Evolutionary conservation across 495 filamentous ascomycete species (phyloP), one percentile per base, ranked within the genome.

Genomic region (Xanthoparmelia taractica): DNA sequence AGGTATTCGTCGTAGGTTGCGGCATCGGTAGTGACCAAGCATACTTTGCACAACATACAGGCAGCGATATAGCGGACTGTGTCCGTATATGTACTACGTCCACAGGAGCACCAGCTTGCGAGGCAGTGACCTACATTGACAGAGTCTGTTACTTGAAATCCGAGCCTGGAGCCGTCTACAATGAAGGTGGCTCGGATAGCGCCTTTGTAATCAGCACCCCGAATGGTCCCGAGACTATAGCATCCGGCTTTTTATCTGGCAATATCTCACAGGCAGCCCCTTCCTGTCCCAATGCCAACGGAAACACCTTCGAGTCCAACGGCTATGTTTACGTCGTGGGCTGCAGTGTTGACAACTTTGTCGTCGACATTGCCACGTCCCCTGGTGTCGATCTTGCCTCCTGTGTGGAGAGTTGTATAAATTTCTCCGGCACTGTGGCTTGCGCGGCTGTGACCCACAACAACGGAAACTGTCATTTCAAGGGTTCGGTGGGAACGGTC

Each of bases 141-240:
- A 25, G 48, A 52, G 4, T 52, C 48, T 52, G 48, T 52, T 52
- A 52, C 25, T 18, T 52, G 48, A 52, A 52, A 31, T 17, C 48
- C 48, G 12, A 17, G 1, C 48, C 48, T 52, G 48, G 48, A 52
- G 48, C 48, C 15, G 48, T 52, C 25, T 31, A 52, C 48, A 29
- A 52, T 8, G 25, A 52, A 31, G 13, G 1, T 25, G 8, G 25
- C 48, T 52, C 48, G 25, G 48, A 52, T 23, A 52, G 48, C 48
- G 48, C 48, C 48, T 52, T 52, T 12, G 48, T 52, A 23, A 52
- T 52, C 48, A 52, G 25, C 48, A 29, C 25, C 25, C 27, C 12
- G 27, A 52, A 18, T 20, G 48, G 48, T 13, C 48, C 48, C 3
- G 48, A 52, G 48, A 29, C 48, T 18, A 8, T 52, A 52, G 48